Conservation (phyloP, 2,329 filamentous ascomycete species). For the Sporothrix mexicana region DNA sequence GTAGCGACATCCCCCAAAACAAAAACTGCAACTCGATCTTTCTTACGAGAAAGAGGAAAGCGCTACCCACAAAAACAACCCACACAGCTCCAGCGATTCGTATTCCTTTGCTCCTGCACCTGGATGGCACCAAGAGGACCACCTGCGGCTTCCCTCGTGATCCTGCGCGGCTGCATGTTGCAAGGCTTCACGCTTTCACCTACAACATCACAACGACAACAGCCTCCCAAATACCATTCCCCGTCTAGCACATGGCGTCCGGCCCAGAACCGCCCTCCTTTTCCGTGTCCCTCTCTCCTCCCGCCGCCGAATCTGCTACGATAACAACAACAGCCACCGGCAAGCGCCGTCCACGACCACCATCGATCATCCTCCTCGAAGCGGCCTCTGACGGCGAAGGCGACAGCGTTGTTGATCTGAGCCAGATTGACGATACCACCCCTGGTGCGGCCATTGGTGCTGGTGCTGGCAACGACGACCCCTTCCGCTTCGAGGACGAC, state of each 20-base stretch:
- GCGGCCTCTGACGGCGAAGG: conserved; percentile 30
- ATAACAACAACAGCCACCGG: not conserved
- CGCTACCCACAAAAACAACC: conserved; percentile 8
- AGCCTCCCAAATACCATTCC: not conserved
- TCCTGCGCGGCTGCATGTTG: conserved; percentile 17
- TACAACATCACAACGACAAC: not conserved
- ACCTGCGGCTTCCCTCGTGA: not conserved
- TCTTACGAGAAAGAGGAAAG: conserved; percentile 1
- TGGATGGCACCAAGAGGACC: conserved; percentile 8
- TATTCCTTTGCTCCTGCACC: not conserved
- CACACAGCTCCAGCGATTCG: not conserved
- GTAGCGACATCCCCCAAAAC: conserved; percentile 21
- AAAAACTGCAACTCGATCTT: not conserved
- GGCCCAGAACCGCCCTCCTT: conserved; percentile 27
- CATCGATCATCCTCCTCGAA: conserved; percentile 32
- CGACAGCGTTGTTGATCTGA: conserved; percentile 7
- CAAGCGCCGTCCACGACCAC: conserved; percentile 25
- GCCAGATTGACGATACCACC: not conserved
- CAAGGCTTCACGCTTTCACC: conserved; percentile 4
- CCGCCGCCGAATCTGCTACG: not conserved
- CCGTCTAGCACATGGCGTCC: conserved; percentile 33
- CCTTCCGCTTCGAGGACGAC: conserved; percentile 31
- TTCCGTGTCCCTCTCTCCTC: conserved; percentile 26
- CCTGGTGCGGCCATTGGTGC: not conserved
- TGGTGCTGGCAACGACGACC: conserved; percentile 21